Percentiles rank a stretch among this genome's conserved stretches.
Evolutionary conservation across 345 rosid species (phyloP).

Genomic region (Euclidium syriacum): DNA sequence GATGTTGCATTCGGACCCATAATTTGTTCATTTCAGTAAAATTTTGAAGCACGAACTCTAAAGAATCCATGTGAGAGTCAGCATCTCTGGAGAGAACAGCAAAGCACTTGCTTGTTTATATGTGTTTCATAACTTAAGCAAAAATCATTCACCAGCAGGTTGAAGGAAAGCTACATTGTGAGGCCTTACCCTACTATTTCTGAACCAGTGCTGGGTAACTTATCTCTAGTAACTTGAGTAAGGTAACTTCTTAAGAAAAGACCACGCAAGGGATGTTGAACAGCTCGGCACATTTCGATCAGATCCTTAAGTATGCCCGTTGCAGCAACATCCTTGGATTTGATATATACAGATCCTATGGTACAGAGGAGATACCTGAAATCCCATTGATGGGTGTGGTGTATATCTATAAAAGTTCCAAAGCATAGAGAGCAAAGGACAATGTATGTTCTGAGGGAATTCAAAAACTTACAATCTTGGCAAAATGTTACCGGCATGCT

Average conservation of each 20-base stretch:
- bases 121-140: background rate
- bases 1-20: constrained; percentile 99
- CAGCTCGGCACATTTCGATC: constrained; percentile 97
- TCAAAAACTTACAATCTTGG: constrained; percentile 76
- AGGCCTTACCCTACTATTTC: constrained; percentile 73
- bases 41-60: constrained; percentile 91
- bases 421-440: background rate
- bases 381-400: background rate
- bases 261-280: constrained; percentile 98
- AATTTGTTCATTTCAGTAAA: constrained; percentile 98
- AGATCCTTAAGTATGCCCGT: constrained; percentile 95
- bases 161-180: background rate
- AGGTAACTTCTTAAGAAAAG: constrained; percentile 97
- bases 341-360: constrained; percentile 90
- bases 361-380: constrained; percentile 94
- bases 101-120: constrained; percentile 12
- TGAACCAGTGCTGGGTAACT: constrained; percentile 82
- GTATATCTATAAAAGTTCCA: background rate
- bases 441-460: background rate
- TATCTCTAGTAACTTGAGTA: constrained; percentile 88
- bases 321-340: constrained; percentile 88
- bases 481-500: constrained; percentile 97
- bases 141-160: background rate
- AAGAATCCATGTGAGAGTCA: constrained; percentile 69
- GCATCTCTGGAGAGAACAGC: constrained; percentile 55